Base-by-base conservation (phyloP, 2,329 filamentous ascomycete species). In the Penicillium sp. region DNA sequence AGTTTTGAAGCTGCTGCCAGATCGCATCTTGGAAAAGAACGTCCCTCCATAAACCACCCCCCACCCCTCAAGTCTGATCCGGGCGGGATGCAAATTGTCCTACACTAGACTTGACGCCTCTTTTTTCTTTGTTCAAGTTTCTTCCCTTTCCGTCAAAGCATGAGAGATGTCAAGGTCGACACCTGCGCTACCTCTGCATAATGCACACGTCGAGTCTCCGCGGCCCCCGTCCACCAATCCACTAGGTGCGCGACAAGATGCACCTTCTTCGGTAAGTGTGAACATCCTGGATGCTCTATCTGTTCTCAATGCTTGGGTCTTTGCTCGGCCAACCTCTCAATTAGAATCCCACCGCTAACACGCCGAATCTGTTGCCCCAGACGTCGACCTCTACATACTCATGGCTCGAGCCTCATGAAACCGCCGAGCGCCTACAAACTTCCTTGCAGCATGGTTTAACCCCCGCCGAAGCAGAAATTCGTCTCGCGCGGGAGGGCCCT, bases 361-460 rank as follows among this genome's bases (percentile, higher is more conserved):
- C 50, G n/a, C 29, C 47, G 52, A 13, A 42, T 47, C 40, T 47
- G 43, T 39, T 42, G 4, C 43, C 39, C 2, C 58, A 75, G 68
- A 66, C 67, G 33, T 70, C 72, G 45, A 75, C 74, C 39, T 73
- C 74, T 32, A 72, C 69, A 33, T 84, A 81, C 65, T 81, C 82
- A 41, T 74, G 81, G 64, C 80, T 96, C 66, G 86, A 84, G n/a
- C 80, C 86, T 18, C 78, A 85, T 65, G 87, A 95, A 71, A 86
- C 88, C 9, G 90, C 89, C 39, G 78, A 84, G 46, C 83, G 82
- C 57, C 76, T 97, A 46, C 80, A 84, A 56, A 95, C 92, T 3
- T 96, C 91, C n/a, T 75, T 95, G 24, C 83, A 79, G 12, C 81
- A 88, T 64, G 93, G 93, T 45, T 80, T 98, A 12, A 83, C 88